Percentiles rank a stretch among this genome's conserved stretches.
These are phyloP conservation scores for Striga asiatica DNA, from an alignment of 257 asterid species.

Conservation along the genomic window DNA sequence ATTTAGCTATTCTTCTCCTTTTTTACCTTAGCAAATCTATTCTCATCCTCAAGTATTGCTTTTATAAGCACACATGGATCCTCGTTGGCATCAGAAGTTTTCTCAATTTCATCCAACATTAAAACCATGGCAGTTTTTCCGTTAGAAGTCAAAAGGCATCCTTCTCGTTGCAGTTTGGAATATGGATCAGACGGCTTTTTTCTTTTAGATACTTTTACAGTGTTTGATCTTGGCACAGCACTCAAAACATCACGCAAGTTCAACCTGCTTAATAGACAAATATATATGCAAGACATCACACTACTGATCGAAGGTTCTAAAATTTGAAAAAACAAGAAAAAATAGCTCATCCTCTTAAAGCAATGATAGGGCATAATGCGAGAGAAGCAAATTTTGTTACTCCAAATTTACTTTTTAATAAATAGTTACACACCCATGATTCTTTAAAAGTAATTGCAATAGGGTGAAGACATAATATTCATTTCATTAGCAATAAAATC, in stretches of 20 bases:
- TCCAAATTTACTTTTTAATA: background rate
- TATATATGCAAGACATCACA: conserved; percentile 5
- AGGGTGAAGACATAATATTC: too few species aligned
- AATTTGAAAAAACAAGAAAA: background rate
- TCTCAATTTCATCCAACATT: conserved; percentile 30
- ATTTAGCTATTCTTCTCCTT: background rate
- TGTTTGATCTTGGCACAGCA: conserved; percentile 31
- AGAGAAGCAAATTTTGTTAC: background rate
- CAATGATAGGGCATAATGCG: background rate
- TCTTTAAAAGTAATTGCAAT: too few species aligned
- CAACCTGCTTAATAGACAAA: conserved; percentile 21
- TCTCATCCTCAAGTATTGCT: conserved; percentile 37
- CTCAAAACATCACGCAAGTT: conserved; percentile 32
- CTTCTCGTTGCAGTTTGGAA: conserved; percentile 38
- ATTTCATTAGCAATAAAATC: too few species aligned
- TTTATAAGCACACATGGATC: conserved; percentile 21
- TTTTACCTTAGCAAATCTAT: conserved; percentile 41
- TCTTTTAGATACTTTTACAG: conserved; percentile 27
- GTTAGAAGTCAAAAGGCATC: conserved; percentile 36
- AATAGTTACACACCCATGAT: too few species aligned
- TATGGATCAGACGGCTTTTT: conserved; percentile 24
- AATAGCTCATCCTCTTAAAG: background rate
- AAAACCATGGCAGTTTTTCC: conserved; percentile 67
- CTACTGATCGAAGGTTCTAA: background rate
- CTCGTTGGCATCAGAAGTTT: conserved; percentile 23